Conservation (phyloP, 257 asterid genomes). For the Echium plantagineum region DNA sequence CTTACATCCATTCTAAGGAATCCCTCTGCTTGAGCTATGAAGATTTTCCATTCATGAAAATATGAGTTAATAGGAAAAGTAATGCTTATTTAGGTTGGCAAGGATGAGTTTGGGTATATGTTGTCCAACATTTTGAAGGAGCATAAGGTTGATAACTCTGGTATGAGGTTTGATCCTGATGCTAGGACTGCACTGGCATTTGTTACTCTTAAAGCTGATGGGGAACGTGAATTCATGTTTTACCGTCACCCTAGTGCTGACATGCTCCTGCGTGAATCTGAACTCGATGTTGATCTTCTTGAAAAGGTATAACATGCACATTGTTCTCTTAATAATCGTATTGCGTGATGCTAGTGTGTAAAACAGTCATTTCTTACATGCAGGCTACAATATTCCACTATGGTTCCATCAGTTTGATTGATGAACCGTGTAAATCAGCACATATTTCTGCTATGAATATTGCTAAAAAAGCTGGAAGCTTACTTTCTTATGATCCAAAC, state of each 20-base stretch:
- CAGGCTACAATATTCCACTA: slow-evolving; percentile 90
- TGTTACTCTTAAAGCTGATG: slow-evolving; percentile 73
- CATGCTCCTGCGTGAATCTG: slow-evolving; percentile 66
- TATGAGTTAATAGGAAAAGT: slow-evolving; percentile 2
- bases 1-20: too few relatives aligned
- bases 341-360: slow-evolving; percentile 5
- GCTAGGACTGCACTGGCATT: slow-evolving; percentile 92
- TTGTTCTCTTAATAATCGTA: slow-evolving; percentile 1
- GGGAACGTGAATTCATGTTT: slow-evolving; percentile 93
- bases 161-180: slow-evolving; percentile 58
- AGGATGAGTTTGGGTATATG: slow-evolving; percentile 86
- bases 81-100: slow-evolving; percentile 56
- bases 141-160: slow-evolving; percentile 66
- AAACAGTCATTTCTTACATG: slow-evolving; percentile 13
- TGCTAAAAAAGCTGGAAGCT: slow-evolving; percentile 68
- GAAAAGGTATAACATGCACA: slow-evolving; percentile 41
- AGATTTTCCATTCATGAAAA: neutral
- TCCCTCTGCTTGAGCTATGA: neutral
- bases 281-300: slow-evolving; percentile 55
- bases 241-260: slow-evolving; percentile 92
- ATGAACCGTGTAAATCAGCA: slow-evolving; percentile 81
- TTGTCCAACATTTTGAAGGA: slow-evolving; percentile 62
- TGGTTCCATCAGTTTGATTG: slow-evolving; percentile 87
- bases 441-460: slow-evolving; percentile 66
- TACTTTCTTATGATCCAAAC: slow-evolving; percentile 90